These are phyloP conservation scores for Allium fistulosum DNA, from an alignment of 106 monocot genomes.

Conservation along the genomic window DNA sequence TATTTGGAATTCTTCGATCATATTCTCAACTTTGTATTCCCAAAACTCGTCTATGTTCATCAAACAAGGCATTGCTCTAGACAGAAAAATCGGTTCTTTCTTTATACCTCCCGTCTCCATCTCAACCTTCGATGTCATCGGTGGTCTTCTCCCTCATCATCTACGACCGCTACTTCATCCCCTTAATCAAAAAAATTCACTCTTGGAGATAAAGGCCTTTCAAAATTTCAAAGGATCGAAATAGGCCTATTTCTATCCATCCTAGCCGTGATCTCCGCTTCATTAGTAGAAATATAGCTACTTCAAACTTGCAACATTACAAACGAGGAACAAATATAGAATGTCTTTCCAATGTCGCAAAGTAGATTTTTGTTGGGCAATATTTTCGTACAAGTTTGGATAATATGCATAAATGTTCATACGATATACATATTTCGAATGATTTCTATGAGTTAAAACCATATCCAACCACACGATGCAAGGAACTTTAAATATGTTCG, in stretches of 20 bases:
- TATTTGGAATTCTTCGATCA: slow-evolving; percentile 38
- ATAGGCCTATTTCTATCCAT: slow-evolving; percentile 30
- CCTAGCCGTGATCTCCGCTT: slow-evolving; percentile 27
- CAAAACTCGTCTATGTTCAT: slow-evolving; percentile 54
- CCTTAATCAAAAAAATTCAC: slow-evolving; percentile 9
- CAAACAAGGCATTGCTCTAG: slow-evolving; percentile 39
- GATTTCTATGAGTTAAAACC: too few relatives aligned
- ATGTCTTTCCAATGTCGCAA: too few relatives aligned
- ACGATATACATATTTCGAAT: too few relatives aligned
- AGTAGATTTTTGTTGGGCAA: too few relatives aligned
- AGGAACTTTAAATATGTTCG: too few relatives aligned
- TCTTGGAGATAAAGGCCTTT: slow-evolving; percentile 18
- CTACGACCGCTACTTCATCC: slow-evolving; percentile 16
- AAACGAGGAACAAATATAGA: too few relatives aligned
- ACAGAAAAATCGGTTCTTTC: slow-evolving; percentile 30
- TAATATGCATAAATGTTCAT: too few relatives aligned
- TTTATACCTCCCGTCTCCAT: slow-evolving; percentile 45
- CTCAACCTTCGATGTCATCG: slow-evolving; percentile 17
- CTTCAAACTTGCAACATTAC: too few relatives aligned
- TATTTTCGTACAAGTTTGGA: too few relatives aligned
- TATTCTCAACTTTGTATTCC: slow-evolving; percentile 23
- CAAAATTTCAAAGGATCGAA: slow-evolving; percentile 35
- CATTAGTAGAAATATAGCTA: slow-evolving; percentile 22
- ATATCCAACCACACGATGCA: too few relatives aligned
- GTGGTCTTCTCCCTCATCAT: slow-evolving; percentile 18